Percentiles rank a stretch among this genome's conserved stretches.
Evolutionary conservation across 306 rosid genomes (phyloP).

Genomic region (Cucurbita maxima): DNA sequence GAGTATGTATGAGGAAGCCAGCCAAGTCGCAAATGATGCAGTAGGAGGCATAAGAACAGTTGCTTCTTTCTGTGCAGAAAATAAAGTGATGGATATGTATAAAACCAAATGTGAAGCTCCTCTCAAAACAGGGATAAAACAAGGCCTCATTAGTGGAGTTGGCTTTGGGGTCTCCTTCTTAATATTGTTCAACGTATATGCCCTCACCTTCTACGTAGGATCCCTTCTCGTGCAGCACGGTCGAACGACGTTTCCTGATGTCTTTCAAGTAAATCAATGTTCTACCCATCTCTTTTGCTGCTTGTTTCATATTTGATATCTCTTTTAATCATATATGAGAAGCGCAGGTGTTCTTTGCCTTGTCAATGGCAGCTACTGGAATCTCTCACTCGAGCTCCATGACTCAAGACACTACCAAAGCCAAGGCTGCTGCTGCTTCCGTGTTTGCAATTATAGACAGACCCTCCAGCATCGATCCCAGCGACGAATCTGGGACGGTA

Average conservation of each 20-base stretch:
- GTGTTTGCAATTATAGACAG: constrained; percentile 9
- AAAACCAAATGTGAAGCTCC: constrained; percentile 1
- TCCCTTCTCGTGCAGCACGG: neutral
- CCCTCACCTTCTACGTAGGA: constrained; percentile 1
- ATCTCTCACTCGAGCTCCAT: constrained; percentile 6
- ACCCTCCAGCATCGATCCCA: constrained; percentile 2
- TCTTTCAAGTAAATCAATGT: neutral
- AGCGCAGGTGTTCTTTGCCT: constrained; percentile 5
- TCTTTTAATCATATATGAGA: neutral
- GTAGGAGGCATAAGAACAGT: constrained; percentile 7
- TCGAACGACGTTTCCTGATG: neutral
- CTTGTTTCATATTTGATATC: neutral
- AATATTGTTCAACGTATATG: neutral
- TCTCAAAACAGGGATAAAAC: neutral
- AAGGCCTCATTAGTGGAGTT: constrained; percentile 2
- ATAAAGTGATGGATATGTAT: constrained; percentile 4
- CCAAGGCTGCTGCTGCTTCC: constrained; percentile 1
- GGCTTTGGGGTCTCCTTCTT: constrained; percentile 9
- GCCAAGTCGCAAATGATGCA: constrained; percentile 8
- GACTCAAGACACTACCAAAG: constrained; percentile 4
- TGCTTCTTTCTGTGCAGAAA: constrained; percentile 10
- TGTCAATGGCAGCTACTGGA: constrained; percentile 6
- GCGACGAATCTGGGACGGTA: constrained; percentile 2
- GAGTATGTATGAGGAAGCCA: constrained; percentile 4
- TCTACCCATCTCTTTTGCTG: neutral